phyloP scores from a whole-genome alignment of 2,329 filamentous ascomycete species.

The Fusarium incarnatum region DNA sequence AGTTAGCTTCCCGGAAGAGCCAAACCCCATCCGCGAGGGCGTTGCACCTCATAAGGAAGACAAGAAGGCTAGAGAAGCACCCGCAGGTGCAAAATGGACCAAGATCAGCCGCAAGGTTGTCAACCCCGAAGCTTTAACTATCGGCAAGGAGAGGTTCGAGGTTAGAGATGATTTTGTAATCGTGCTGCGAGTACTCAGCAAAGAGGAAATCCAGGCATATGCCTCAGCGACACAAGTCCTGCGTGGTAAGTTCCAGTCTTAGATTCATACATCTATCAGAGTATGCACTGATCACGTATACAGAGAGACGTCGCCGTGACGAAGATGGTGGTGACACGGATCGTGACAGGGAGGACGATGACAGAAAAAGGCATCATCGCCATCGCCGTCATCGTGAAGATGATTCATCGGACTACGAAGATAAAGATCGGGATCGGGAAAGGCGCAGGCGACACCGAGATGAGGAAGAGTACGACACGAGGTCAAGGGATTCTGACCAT shows the following conservation, averaged over 20 bases:
- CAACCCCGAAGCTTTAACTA: conserved; percentile 86
- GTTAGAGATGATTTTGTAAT: conserved; percentile 95
- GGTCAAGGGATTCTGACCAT: conserved; percentile 48
- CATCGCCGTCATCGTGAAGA: conserved; percentile 45
- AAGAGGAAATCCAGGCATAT: conserved; percentile 90
- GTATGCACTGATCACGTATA: conserved; percentile 26
- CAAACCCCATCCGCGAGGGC: conserved; percentile 84
- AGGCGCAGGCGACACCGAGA: conserved; percentile 48
- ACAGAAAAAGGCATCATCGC: conserved; percentile 42
- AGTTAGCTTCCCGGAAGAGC: conserved; percentile 86
- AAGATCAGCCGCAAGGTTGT: conserved; percentile 91
- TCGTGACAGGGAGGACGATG: conserved; percentile 48
- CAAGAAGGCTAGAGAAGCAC: conserved; percentile 76
- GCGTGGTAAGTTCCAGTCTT: conserved; percentile 68
- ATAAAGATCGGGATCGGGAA: conserved; percentile 54
- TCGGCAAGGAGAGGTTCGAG: conserved; percentile 91
- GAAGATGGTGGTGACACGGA: conserved; percentile 47
- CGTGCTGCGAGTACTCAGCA: conserved; percentile 85
- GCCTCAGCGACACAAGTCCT: conserved; percentile 84
- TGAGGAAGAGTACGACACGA: conserved; percentile 46
- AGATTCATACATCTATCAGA: background rate
- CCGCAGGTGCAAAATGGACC: conserved; percentile 87
- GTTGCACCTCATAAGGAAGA: conserved; percentile 94
- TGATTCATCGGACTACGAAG: conserved; percentile 47
- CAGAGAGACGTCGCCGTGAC: conserved; percentile 51